phyloP scores from a whole-genome alignment of 2,329 filamentous ascomycete species.

The Aphanocladium album region DNA sequence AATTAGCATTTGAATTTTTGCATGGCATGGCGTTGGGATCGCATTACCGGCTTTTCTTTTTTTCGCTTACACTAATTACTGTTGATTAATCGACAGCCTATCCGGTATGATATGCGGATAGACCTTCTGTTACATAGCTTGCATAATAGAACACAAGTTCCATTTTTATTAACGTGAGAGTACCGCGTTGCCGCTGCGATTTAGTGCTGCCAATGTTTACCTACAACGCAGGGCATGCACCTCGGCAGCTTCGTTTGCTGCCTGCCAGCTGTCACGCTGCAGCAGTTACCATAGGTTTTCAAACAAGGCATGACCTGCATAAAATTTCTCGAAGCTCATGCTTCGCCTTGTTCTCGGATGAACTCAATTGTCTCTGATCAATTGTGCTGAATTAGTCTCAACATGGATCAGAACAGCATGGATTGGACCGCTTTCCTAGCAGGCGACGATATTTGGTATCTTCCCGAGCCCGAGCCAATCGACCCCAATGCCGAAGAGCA shows the following conservation, averaged over 20 bases:
- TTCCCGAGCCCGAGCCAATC: neutral
- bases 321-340: neutral
- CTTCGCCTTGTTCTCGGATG: neutral
- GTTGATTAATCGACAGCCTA: neutral
- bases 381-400: neutral
- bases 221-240: neutral
- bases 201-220: neutral
- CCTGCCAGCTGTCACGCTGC: slow-evolving; percentile 6
- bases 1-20: slow-evolving; percentile 15
- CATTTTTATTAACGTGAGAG: too few species aligned
- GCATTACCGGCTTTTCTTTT: neutral
- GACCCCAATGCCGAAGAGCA: neutral
- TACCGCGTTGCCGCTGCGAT: too few species aligned
- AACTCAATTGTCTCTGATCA: too few species aligned
- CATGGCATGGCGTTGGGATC: neutral
- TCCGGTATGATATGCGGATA: neutral
- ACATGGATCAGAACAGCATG: neutral
- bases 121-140: neutral
- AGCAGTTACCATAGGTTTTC: neutral
- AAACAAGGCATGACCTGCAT: neutral
- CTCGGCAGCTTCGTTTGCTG: slow-evolving; percentile 6
- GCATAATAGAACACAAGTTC: neutral
- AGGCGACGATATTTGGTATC: neutral
- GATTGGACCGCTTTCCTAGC: neutral
- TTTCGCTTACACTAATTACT: neutral